Evolutionary conservation across 2,329 filamentous ascomycete genomes (phyloP).

Genomic region (Blastomyces emzantsi): DNA sequence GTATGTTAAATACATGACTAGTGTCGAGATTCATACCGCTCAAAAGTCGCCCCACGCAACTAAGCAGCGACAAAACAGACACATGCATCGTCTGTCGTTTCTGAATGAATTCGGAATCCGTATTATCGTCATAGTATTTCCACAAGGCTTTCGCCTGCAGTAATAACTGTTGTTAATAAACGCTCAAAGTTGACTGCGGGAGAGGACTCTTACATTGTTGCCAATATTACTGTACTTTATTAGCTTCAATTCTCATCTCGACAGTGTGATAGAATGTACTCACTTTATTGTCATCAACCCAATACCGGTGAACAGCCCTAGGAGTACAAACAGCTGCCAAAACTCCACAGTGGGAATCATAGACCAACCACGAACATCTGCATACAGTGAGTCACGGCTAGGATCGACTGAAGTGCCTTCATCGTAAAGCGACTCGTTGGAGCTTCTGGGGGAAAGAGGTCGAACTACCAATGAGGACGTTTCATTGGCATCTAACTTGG

Average conservation of each 20-base stretch:
- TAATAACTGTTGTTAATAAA: constrained; percentile 1
- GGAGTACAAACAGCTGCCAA: constrained; percentile 80
- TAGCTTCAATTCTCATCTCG: constrained; percentile 20
- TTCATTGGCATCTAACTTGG: constrained; percentile 52
- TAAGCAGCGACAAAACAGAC: constrained; percentile 81
- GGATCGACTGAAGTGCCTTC: constrained; percentile 51
- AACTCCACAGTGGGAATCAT: constrained; percentile 68
- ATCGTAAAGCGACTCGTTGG: constrained; percentile 43
- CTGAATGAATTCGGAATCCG: constrained; percentile 64
- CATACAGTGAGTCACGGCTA: constrained; percentile 62
- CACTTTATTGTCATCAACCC: constrained; percentile 99
- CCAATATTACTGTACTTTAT: constrained; percentile 69
- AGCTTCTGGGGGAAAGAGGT: constrained; percentile 43
- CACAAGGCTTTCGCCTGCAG: constrained; percentile 64
- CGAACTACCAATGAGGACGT: constrained; percentile 71
- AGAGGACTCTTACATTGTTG: constrained; percentile 54
- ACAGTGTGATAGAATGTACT: constrained; percentile 26
- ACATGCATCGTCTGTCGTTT: constrained; percentile 84
- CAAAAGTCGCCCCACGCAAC: constrained; percentile 70
- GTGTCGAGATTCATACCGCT: constrained; percentile 48
- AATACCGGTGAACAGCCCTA: constrained; percentile 85
- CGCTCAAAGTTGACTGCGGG: not conserved
- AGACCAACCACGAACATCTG: constrained; percentile 82
- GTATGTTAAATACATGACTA: not conserved
- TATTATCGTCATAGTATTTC: constrained; percentile 70